A percentile compares a stretch with the other conserved stretches of the same genome.
Evolutionary conservation across 2,329 filamentous ascomycete species (phyloP).

Genomic region (Trichoderma atroviride): DNA sequence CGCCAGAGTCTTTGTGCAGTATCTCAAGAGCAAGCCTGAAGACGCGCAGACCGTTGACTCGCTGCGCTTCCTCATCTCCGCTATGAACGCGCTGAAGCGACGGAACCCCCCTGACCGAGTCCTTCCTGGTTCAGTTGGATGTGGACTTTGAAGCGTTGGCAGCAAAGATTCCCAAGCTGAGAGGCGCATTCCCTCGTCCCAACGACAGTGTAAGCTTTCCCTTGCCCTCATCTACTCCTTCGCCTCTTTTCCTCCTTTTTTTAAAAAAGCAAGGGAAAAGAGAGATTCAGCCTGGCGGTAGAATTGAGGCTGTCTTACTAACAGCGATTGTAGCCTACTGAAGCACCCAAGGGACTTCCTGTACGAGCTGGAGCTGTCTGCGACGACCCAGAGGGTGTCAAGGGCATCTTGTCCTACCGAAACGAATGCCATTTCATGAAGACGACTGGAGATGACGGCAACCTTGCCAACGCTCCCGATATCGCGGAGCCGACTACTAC

Average conservation of each 20-base stretch:
- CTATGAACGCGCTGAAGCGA: conserved; percentile 85
- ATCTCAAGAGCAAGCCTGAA: conserved; percentile 88
- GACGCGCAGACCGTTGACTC: conserved; percentile 79
- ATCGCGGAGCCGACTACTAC: conserved; percentile 43
- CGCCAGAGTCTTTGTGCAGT: conserved; percentile 92
- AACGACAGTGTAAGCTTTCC: conserved; percentile 48
- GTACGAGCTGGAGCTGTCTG: conserved; percentile 34
- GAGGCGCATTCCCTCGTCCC: conserved; percentile 56
- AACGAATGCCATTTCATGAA: conserved; percentile 51
- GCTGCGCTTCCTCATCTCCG: conserved; percentile 84
- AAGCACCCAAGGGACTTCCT: conserved; percentile 29
- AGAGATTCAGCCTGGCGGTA: neutral
- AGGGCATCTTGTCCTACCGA: conserved; percentile 49
- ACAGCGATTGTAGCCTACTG: conserved; percentile 26
- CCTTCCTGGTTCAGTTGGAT: conserved; percentile 90
- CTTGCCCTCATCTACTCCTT: neutral
- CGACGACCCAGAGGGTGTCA: conserved; percentile 41
- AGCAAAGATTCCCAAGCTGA: conserved; percentile 61
- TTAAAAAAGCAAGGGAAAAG: neutral
- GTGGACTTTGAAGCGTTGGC: conserved; percentile 82
- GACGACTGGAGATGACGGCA: conserved; percentile 44
- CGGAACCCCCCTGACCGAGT: conserved; percentile 92
- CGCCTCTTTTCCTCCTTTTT: neutral
- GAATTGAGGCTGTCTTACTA: conserved; percentile 25
- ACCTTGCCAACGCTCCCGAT: conserved; percentile 44